A percentile compares a stretch with the other conserved stretches of the same genome.
phyloP scores from a whole-genome alignment of 2,329 filamentous ascomycete species.

The Tolypocladium paradoxum region DNA sequence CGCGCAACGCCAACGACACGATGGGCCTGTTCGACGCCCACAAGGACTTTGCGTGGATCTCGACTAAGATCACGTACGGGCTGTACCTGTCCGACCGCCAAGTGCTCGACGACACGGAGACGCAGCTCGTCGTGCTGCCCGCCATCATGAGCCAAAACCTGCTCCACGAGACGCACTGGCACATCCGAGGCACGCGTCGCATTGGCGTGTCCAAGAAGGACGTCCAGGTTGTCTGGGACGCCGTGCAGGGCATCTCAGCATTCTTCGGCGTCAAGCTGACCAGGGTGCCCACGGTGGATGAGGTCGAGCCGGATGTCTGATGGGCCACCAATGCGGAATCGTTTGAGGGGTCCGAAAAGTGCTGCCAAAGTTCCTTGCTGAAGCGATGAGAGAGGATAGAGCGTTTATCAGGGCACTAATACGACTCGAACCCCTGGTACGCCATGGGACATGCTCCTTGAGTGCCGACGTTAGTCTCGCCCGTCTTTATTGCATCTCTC shows the following conservation, averaged over 20 bases:
- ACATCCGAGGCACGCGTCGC: conserved; percentile 18
- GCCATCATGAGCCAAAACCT: conserved; percentile 50
- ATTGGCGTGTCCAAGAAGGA: background rate
- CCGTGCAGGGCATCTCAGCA: background rate
- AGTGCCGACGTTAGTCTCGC: too few species aligned
- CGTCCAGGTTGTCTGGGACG: background rate
- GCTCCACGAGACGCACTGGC: conserved; percentile 40
- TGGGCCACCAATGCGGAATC: too few species aligned
- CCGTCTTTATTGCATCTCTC: too few species aligned
- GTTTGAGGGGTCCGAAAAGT: too few species aligned
- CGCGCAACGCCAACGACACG: conserved; percentile 30
- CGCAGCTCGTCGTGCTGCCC: conserved; percentile 40
- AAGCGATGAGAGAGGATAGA: too few species aligned
- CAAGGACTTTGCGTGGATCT: conserved; percentile 36
- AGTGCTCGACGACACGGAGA: conserved; percentile 42
- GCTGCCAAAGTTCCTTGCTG: too few species aligned
- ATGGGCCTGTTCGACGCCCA: conserved; percentile 25
- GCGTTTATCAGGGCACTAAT: too few species aligned
- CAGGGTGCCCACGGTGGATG: background rate
- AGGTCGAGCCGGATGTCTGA: background rate
- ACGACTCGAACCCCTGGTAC: too few species aligned
- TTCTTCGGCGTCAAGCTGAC: background rate
- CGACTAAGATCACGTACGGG: conserved; percentile 45
- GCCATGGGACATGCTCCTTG: too few species aligned
- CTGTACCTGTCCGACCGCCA: conserved; percentile 45